These are phyloP conservation scores for Saccharomycopsis sp. DNA, from an alignment of 805 yeast species.

Conservation along the genomic window DNA sequence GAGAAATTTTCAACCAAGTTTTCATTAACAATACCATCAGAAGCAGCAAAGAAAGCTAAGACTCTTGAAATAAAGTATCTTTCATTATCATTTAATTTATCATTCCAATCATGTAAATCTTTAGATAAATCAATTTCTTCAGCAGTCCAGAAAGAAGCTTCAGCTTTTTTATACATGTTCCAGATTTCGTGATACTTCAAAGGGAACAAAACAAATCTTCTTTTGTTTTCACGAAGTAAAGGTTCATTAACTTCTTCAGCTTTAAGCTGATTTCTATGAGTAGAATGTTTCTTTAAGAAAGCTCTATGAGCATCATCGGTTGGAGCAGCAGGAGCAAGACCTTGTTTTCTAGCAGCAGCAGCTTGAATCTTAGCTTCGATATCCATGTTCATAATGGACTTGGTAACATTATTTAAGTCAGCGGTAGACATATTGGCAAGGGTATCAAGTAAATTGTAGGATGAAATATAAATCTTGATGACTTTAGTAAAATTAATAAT, in stretches of 20 bases:
- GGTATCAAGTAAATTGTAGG: slow-evolving; percentile 9
- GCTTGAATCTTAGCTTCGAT: slow-evolving; percentile 10
- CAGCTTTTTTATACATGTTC: slow-evolving; percentile 98
- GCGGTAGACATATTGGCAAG: slow-evolving; percentile 12
- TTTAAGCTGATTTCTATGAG: slow-evolving; percentile 65
- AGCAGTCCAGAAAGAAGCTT: slow-evolving; percentile 99
- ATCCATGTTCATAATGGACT: slow-evolving; percentile 6
- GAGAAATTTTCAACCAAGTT: slow-evolving; percentile 95
- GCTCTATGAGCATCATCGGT: slow-evolving; percentile 31
- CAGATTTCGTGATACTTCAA: slow-evolving; percentile 95
- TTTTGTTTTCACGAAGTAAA: slow-evolving; percentile 68
- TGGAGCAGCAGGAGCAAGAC: background rate
- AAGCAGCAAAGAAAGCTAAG: slow-evolving; percentile 95
- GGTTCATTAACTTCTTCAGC: slow-evolving; percentile 84
- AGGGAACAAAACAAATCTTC: slow-evolving; percentile 90
- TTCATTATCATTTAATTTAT: slow-evolving; percentile 81
- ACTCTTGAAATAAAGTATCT: slow-evolving; percentile 87
- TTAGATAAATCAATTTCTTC: slow-evolving; percentile 95
- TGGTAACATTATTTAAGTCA: slow-evolving; percentile 4
- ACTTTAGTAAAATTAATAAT: background rate
- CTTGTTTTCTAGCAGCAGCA: slow-evolving; percentile 17
- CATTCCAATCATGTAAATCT: slow-evolving; percentile 89
- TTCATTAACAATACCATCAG: slow-evolving; percentile 97
- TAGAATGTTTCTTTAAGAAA: slow-evolving; percentile 51
- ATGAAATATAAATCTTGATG: slow-evolving; percentile 1